Percentiles rank a stretch among this genome's conserved stretches.
Conservation (phyloP, 129 eudicot species). For the Flaveria linearis region DNA sequence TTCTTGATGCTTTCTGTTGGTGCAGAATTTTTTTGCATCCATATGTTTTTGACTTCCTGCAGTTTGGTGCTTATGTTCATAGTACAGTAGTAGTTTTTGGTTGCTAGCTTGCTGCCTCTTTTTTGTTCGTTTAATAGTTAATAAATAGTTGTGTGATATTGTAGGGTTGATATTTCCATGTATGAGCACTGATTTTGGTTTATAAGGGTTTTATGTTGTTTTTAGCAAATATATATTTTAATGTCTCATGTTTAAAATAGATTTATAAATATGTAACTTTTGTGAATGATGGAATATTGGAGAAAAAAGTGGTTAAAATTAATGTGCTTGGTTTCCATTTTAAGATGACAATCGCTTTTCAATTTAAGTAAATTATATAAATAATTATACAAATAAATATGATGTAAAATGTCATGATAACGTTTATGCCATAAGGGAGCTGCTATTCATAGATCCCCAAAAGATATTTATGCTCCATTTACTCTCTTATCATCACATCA, state of each 20-base stretch:
- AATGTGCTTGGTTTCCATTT: no score
- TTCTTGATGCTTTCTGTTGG: slow-evolving; percentile 24
- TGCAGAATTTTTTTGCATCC: slow-evolving; percentile 23
- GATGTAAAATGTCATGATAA: no score
- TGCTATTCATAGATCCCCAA: no score
- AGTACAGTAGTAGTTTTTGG: slow-evolving; percentile 28
- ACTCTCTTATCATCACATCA: no score
- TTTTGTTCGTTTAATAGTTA: slow-evolving; percentile 19
- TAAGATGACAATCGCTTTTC: no score
- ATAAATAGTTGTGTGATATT: slow-evolving; percentile 8
- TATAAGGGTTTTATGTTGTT: background rate
- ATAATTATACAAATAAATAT: no score
- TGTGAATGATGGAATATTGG: no score
- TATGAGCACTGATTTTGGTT: background rate
- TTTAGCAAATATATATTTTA: background rate
- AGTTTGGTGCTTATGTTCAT: slow-evolving; percentile 22
- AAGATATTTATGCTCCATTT: no score
- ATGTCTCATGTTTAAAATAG: background rate
- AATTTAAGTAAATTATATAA: no score
- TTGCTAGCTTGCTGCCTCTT: background rate
- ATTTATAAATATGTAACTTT: background rate
- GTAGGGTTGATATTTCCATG: background rate
- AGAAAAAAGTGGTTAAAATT: no score
- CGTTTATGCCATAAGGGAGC: no score
- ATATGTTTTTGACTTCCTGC: slow-evolving; percentile 21